Conservation (phyloP, 2,329 filamentous ascomycete genomes). For the Fusarium mangiferae region DNA sequence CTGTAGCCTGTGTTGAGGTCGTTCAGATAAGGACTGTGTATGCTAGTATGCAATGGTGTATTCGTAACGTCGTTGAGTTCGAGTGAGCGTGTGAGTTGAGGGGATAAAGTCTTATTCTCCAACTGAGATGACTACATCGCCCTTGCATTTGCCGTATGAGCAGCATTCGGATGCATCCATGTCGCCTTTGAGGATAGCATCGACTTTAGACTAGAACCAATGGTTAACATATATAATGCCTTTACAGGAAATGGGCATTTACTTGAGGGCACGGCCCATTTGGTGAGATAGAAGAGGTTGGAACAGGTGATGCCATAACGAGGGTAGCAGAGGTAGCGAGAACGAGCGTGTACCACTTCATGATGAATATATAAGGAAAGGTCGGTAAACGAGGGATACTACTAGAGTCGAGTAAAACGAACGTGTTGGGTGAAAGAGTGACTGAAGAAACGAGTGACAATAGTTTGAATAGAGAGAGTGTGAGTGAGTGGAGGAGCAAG, state of each 20-base stretch:
- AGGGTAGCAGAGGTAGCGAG: constrained; percentile 28
- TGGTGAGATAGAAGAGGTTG: constrained; percentile 46
- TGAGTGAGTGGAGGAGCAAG: neutral
- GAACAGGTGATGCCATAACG: constrained; percentile 24
- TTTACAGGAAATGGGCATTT: constrained; percentile 9
- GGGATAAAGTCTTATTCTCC: constrained; percentile 41
- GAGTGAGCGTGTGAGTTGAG: neutral
- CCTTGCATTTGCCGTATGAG: constrained; percentile 63
- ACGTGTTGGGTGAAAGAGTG: neutral
- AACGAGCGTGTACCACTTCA: constrained; percentile 39
- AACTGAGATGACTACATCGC: constrained; percentile 60
- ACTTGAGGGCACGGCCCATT: constrained; percentile 51
- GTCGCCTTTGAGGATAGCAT: constrained; percentile 59
- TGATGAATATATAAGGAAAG: constrained; percentile 7
- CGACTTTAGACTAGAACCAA: constrained; percentile 46
- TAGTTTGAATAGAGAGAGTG: neutral
- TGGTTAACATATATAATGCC: constrained; percentile 1
- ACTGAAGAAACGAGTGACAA: neutral
- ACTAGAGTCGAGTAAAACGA: neutral
- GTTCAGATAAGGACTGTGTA: neutral
- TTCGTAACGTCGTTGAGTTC: constrained; percentile 39
- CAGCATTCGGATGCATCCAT: constrained; percentile 62
- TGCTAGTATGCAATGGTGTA: neutral
- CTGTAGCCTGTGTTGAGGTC: neutral
- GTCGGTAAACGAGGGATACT: neutral